These are phyloP conservation scores for Fraxinus albicans DNA, from an alignment of 305 asterid genomes.

Conservation along the genomic window DNA sequence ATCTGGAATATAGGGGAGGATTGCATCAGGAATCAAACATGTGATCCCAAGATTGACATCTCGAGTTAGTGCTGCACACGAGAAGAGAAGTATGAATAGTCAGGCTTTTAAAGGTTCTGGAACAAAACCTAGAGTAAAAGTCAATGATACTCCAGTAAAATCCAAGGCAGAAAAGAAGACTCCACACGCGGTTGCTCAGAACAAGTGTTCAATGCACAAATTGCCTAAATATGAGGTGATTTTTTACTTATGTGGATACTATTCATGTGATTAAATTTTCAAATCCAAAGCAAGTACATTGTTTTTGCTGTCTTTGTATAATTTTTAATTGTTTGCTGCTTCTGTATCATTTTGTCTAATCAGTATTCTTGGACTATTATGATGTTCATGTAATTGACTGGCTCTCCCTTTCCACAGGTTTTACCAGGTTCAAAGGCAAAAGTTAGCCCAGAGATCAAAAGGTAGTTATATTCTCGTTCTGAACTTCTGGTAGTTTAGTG, in stretches of 20 bases:
- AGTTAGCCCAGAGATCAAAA: conserved; percentile 31
- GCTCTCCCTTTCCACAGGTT: conserved; percentile 30
- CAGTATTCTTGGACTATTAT: neutral
- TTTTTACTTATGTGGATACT: conserved; percentile 5
- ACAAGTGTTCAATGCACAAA: conserved; percentile 26
- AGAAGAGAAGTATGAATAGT: conserved; percentile 25
- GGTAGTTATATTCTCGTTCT: conserved; percentile 38
- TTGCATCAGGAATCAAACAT: conserved; percentile 33
- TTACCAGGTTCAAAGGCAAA: conserved; percentile 35
- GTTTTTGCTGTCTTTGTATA: neutral
- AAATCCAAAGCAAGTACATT: neutral
- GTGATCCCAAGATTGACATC: conserved; percentile 31
- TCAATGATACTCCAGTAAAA: conserved; percentile 19
- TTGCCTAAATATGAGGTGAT: conserved; percentile 46
- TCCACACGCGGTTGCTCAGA: conserved; percentile 24
- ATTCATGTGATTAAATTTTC: neutral
- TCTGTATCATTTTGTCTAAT: neutral
- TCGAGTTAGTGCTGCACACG: conserved; percentile 30
- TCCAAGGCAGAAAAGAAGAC: conserved; percentile 24
- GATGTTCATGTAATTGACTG: neutral
- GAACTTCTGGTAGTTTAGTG: neutral
- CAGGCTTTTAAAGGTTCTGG: conserved; percentile 27
- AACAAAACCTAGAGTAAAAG: conserved; percentile 26
- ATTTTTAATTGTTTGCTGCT: neutral
- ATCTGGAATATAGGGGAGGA: conserved; percentile 40